A percentile compares a stretch with the other conserved stretches of the same genome.
phyloP scores from a whole-genome alignment of 164 flowering plant genomes.

The Tetracentron sinense region DNA sequence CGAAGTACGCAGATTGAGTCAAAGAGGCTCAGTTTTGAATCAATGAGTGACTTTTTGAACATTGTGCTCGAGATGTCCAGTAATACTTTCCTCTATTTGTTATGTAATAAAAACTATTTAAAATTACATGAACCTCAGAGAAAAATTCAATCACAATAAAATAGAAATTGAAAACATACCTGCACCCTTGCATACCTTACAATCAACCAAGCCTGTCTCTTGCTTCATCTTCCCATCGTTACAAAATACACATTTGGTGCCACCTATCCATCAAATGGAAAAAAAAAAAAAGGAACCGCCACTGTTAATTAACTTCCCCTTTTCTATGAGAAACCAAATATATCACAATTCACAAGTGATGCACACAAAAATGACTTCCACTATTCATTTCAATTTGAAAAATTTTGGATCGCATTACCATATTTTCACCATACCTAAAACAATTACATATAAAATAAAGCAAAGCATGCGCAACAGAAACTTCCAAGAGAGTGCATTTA shows the following conservation, averaged over 20 bases:
- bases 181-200: constrained; percentile 95
- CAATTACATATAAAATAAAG: too few relatives aligned
- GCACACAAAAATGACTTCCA: too few relatives aligned
- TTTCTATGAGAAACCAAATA: not conserved
- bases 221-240: constrained; percentile 78
- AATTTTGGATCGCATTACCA: too few relatives aligned
- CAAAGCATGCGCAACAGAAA: too few relatives aligned
- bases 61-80: too few relatives aligned
- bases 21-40: not conserved
- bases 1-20: not conserved
- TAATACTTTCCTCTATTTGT: too few relatives aligned
- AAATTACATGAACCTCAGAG: not conserved
- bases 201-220: constrained; percentile 73
- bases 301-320: not conserved
- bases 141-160: not conserved
- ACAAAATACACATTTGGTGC: constrained; percentile 94
- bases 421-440: too few relatives aligned
- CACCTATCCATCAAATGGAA: constrained; percentile 49
- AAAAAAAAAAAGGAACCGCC: constrained; percentile 2
- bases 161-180: constrained; percentile 53
- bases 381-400: too few relatives aligned
- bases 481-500: too few relatives aligned
- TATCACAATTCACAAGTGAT: too few relatives aligned
- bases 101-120: too few relatives aligned
- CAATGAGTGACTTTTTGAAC: not conserved